These are phyloP conservation scores for Schrenkiella parvula DNA, from an alignment of 345 rosid genomes.

Conservation along the genomic window DNA sequence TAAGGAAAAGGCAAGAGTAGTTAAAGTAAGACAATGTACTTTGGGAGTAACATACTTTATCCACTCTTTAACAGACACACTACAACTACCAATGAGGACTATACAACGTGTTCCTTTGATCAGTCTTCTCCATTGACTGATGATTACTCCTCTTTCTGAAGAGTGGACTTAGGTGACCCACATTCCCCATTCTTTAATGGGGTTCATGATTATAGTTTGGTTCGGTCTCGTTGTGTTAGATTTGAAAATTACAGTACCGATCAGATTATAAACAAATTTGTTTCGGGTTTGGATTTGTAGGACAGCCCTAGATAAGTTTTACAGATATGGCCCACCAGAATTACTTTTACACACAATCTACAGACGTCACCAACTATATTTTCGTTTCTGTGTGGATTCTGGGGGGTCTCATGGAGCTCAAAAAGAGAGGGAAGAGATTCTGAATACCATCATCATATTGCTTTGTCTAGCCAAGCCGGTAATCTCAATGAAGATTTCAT, in stretches of 20 bases:
- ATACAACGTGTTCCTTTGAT: background rate
- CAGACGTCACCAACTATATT: background rate
- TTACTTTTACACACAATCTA: background rate
- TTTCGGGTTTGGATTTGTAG: background rate
- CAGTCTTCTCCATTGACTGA: background rate
- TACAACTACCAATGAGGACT: background rate
- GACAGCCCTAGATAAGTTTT: background rate
- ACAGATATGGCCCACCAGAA: background rate
- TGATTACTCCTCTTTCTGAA: no score
- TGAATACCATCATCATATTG: constrained; percentile 37
- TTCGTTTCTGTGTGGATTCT: background rate
- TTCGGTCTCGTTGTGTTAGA: background rate
- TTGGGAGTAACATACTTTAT: background rate
- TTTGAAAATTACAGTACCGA: background rate
- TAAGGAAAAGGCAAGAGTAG: background rate
- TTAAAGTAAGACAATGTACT: background rate
- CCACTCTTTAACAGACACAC: background rate
- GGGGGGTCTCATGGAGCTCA: background rate
- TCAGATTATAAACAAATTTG: background rate
- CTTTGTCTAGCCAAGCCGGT: constrained; percentile 83
- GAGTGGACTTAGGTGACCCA: background rate
- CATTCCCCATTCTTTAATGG: background rate
- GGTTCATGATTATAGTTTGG: background rate
- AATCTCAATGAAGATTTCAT: constrained; percentile 64
- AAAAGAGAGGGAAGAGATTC: background rate